phyloP scores from a whole-genome alignment of 2,329 filamentous ascomycete species.

The Pseudogymnoascus sp. region DNA sequence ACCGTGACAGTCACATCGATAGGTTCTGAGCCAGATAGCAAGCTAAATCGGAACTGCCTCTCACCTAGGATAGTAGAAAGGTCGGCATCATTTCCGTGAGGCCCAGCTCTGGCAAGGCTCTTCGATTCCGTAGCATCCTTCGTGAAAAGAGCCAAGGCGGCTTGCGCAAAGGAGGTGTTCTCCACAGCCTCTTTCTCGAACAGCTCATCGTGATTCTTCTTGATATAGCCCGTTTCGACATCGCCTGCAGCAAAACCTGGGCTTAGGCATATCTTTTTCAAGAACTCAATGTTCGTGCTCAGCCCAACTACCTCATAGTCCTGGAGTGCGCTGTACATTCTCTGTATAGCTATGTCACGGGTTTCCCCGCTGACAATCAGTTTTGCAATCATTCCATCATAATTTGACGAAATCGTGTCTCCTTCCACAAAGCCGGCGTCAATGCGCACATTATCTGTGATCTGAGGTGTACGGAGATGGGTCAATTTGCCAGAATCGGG shows the following conservation, averaged over 20 bases:
- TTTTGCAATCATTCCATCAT: conserved; percentile 98
- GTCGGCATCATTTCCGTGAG: conserved; percentile 41
- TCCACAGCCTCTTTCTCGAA: conserved; percentile 56
- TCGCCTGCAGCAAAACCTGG: conserved; percentile 76
- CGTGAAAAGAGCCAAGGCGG: conserved; percentile 66
- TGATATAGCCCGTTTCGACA: conserved; percentile 94
- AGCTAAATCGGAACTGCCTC: conserved; percentile 23
- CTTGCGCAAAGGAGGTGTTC: conserved; percentile 76
- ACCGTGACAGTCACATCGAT: conserved; percentile 21
- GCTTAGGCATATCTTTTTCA: conserved; percentile 78
- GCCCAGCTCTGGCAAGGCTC: conserved; percentile 23
- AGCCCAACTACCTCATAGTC: conserved; percentile 89
- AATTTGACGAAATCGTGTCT: conserved; percentile 86
- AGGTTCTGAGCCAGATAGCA: not conserved
- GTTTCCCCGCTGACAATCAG: conserved; percentile 81
- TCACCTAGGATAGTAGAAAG: conserved; percentile 36
- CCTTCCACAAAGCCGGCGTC: conserved; percentile 90
- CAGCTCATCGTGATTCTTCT: conserved; percentile 73
- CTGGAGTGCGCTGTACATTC: conserved; percentile 69
- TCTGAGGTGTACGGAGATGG: conserved; percentile 66
- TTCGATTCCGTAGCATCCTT: conserved; percentile 30
- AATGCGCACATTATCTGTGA: conserved; percentile 69
- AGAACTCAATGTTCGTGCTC: conserved; percentile 92
- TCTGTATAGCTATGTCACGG: conserved; percentile 72
- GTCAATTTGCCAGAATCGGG: conserved; percentile 85